These are phyloP conservation scores for Pseudopyricularia javanii DNA, from an alignment of 2,329 filamentous ascomycete genomes.

Conservation along the genomic window DNA sequence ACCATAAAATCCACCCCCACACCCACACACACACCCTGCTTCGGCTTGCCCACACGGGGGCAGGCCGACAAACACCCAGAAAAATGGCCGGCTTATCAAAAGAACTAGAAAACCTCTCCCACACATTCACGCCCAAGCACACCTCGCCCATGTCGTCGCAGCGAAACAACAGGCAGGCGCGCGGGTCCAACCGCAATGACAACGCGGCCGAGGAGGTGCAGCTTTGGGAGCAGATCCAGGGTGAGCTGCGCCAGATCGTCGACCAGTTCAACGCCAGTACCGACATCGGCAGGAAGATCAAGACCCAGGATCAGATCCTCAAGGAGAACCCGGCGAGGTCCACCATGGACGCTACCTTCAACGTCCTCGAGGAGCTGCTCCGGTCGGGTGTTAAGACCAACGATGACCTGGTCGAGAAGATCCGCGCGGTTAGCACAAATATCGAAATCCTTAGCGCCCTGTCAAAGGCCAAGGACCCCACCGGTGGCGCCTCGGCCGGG, in stretches of 20 bases:
- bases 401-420: constrained; percentile 20
- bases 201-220: constrained; percentile 28
- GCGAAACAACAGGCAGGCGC: constrained; percentile 14
- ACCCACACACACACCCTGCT: background rate
- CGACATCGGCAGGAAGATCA: constrained; percentile 21
- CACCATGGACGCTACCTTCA: constrained; percentile 15
- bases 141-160: constrained; percentile 8
- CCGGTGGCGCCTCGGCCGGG: background rate
- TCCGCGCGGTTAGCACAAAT: constrained; percentile 22
- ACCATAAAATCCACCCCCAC: background rate
- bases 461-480: constrained; percentile 24
- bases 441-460: constrained; percentile 25
- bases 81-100: background rate
- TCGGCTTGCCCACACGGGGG: background rate
- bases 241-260: constrained; percentile 20
- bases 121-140: background rate
- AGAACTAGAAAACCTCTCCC: background rate
- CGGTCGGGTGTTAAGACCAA: constrained; percentile 15
- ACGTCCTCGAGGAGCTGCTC: constrained; percentile 13
- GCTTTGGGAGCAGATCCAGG: constrained; percentile 26
- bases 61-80: background rate
- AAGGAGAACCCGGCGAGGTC: constrained; percentile 18
- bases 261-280: constrained; percentile 26
- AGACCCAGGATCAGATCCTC: constrained; percentile 25
- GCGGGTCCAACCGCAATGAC: constrained; percentile 23